Evolutionary conservation across 2,329 filamentous ascomycete genomes (phyloP).

Genomic region (Teratosphaeria destructans): DNA sequence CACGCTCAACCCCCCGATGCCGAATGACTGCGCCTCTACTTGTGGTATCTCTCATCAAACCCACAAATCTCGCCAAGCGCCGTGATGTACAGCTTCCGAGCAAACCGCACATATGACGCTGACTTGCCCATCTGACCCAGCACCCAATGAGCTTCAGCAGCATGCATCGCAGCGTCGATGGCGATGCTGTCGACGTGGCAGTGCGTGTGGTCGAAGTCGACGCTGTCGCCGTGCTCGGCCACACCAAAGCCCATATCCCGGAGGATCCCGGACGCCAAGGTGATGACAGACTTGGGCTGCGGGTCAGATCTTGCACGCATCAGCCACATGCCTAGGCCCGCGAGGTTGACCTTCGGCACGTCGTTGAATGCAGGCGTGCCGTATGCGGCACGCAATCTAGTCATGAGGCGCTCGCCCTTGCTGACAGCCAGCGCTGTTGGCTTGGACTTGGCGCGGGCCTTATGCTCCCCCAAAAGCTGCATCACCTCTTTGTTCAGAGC

Average conservation of each 20-base stretch:
- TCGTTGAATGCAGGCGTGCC: neutral
- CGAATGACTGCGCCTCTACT: neutral
- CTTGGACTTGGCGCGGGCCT: neutral
- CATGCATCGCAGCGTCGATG: conserved; percentile 9
- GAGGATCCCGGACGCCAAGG: conserved; percentile 2
- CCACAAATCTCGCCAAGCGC: conserved; percentile 5
- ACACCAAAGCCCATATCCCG: conserved; percentile 6
- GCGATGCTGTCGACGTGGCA: neutral
- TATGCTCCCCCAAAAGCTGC: neutral
- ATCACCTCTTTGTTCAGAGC: neutral
- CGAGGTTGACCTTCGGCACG: conserved; percentile 7
- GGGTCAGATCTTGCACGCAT: conserved; percentile 1
- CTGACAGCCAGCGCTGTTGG: neutral
- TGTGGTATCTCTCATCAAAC: conserved; percentile 1
- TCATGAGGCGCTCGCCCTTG: neutral
- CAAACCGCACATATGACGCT: conserved; percentile 6
- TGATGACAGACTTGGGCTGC: neutral
- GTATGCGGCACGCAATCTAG: neutral
- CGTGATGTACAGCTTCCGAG: conserved; percentile 7
- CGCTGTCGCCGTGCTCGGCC: neutral
- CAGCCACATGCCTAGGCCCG: conserved; percentile 9
- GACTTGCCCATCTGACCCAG: neutral
- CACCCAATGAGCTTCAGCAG: neutral
- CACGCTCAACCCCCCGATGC: neutral
- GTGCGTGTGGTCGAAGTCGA: neutral